A percentile compares a stretch with the other conserved stretches of the same genome.
phyloP scores from a whole-genome alignment of 441 rosid genomes.

The Daphne laureola region DNA sequence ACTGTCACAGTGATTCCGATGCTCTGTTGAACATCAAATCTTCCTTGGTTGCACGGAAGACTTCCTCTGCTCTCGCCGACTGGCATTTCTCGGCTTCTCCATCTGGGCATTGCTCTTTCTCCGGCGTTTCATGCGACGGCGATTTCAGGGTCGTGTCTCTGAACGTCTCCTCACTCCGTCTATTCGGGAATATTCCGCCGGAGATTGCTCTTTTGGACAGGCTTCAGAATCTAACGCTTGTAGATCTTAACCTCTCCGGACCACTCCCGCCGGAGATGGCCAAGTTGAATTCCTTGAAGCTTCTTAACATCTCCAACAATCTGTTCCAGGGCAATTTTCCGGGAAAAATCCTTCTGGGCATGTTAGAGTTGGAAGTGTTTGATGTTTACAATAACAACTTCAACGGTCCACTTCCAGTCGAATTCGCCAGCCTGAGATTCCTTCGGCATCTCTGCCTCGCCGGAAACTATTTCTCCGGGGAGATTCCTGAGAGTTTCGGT shows the following conservation, averaged over 20 bases:
- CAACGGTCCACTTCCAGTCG: constrained; percentile 44
- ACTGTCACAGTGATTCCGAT: constrained; percentile 39
- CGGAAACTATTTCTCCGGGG: constrained; percentile 70
- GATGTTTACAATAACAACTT: constrained; percentile 69
- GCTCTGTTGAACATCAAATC: constrained; percentile 58
- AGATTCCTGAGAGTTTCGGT: constrained; percentile 59
- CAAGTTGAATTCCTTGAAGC: constrained; percentile 42
- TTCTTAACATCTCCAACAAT: constrained; percentile 62
- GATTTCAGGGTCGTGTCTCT: constrained; percentile 50
- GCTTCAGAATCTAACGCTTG: constrained; percentile 56
- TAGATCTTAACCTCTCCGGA: constrained; percentile 42
- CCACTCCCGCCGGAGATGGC: constrained; percentile 46
- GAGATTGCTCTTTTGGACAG: constrained; percentile 49
- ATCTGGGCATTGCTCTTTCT: constrained; percentile 61
- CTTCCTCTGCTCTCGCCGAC: constrained; percentile 47
- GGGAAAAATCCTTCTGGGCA: constrained; percentile 33
- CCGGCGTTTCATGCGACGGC: constrained; percentile 59
- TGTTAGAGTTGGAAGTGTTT: constrained; percentile 54
- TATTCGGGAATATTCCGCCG: constrained; percentile 51
- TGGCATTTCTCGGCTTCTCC: constrained; percentile 44
- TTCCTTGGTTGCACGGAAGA: constrained; percentile 43
- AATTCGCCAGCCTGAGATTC: constrained; percentile 35
- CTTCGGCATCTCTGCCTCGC: constrained; percentile 51
- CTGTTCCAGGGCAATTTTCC: constrained; percentile 43
- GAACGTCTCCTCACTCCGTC: constrained; percentile 34